Evolutionary conservation across 495 filamentous ascomycete species (phyloP), one percentile per base, ranked within the genome.

Genomic region (Amniculicola lignicola): DNA sequence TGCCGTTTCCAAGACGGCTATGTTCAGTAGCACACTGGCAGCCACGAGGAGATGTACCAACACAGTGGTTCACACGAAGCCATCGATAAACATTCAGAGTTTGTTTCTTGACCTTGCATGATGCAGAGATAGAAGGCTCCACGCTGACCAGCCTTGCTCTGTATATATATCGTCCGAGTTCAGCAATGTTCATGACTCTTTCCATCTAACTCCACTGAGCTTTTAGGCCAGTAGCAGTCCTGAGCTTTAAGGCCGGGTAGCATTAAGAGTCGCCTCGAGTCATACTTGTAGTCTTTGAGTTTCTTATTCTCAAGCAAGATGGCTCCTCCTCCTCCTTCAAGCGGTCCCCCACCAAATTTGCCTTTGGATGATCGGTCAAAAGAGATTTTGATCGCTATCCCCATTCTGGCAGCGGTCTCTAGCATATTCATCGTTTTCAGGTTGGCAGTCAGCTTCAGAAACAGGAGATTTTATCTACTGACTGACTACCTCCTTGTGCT

Each of bases 401-500:
- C 33, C 6, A 40, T 38, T 36, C 29, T 51, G 33, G 33, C 27
- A 15, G n/a, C 36, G 2, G 31, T 47, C 28, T 47, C 19, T n/a
- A 51, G 35, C 21, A 29, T 16, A 4, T 51, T 51, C 18, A 36
- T 51, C 14, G 11, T 27, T 15, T 18, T 39, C 35, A 18, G 48
- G 10, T 21, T 51, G 35, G 25, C 23, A 7, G 48, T 51, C 25
- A 51, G 48, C 36, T 51, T 1, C 2, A 51, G 22, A 29, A 41
- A 39, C 14, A 51, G 28, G 35, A 41, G 35, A 16, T 16, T 23
- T 10, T 39, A 40, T 19, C 35, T 41, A 5, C 19, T 51, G 21
- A 51, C 19, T 21, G 48, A 51, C 23, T 51, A 51, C 18, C 48
- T 51, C 7, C 35, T 51, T 16, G 5, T 51, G 12, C 48, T 51